Evolutionary conservation across 2,329 filamentous ascomycete species (phyloP), one percentile per base, ranked within the genome.

Genomic region (Trichoderma citrinoviride): DNA sequence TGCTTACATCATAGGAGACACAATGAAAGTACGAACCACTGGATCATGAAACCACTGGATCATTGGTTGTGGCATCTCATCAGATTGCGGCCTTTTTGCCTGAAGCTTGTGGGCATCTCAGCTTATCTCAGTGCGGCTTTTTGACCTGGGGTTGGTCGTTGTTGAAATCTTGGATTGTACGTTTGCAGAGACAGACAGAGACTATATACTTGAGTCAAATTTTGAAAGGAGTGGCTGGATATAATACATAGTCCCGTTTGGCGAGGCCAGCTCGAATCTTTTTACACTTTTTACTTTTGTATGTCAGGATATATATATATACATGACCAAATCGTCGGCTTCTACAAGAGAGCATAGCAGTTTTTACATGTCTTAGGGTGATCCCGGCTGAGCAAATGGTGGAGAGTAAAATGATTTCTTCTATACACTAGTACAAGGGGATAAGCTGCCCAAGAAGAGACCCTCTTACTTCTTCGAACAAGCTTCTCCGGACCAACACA

Each of bases 401-500:
- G 61, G 54, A 54, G 65, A 63, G 65, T 64, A 64, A 68, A 69
- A 67, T 50, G 68, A 68, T 71, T 71, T 77, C 73, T 72, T 77
- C 73, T 77, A 76, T 77, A 76, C 75, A 77, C 72, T 75, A 73
- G 68, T 76, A 76, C 75, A 77, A 71, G 70, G 69, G 65, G 57
- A 40, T 3, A 37, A 63, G 44, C 64, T 63, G 52, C 64, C 33
- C 33, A 12, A 37, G 10, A 37, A 62, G 27, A 46, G 29, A 19
- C 37, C 17, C n/a, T 10, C 46, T 14, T 43, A 33, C 52, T 21
- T 62, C 33, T 65, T 61, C 56, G n/a, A 67, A 40, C 65, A 60
- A 8, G 7, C 3, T 37, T 37, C 33, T 37, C 33, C 33, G 10
- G 33, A 37, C 33, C 33, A 37, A 37, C 33, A 4, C 33, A 5